Percentiles rank a stretch among this genome's conserved stretches.
These are phyloP conservation scores for Marchantia polymorpha DNA, from an alignment of 225 moss, liverwort and hornwort genomes.

Conservation along the genomic window DNA sequence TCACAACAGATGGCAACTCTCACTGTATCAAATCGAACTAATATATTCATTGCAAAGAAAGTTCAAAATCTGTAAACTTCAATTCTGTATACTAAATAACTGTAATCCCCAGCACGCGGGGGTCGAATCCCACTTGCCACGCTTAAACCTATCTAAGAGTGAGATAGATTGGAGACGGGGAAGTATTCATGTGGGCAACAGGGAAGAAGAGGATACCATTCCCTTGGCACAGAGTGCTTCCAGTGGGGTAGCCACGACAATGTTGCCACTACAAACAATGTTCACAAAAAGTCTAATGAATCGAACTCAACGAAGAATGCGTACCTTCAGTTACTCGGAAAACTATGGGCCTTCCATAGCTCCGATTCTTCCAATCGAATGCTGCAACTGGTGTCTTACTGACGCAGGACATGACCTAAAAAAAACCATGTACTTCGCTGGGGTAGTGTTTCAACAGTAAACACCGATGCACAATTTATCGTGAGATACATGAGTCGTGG, in stretches of 20 bases:
- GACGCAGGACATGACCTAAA: too few species aligned
- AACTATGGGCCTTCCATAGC: too few species aligned
- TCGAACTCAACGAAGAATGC: background rate
- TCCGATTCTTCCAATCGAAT: too few species aligned
- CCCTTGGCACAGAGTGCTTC: constrained; percentile 21
- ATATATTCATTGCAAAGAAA: background rate
- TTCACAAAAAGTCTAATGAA: too few species aligned
- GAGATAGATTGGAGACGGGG: constrained; percentile 12
- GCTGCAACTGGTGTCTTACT: too few species aligned
- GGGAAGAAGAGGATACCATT: constrained; percentile 38
- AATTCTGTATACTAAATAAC: background rate
- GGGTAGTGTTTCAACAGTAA: too few species aligned
- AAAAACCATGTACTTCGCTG: too few species aligned
- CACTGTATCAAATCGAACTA: background rate
- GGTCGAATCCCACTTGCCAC: constrained; percentile 28
- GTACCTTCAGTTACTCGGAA: too few species aligned
- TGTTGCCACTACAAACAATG: constrained; percentile 25
- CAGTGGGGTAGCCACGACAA: constrained; percentile 38
- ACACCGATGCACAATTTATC: too few species aligned
- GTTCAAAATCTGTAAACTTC: background rate
- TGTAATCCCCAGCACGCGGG: constrained; percentile 24
- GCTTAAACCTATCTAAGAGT: background rate
- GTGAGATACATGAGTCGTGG: too few species aligned
- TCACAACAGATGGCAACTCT: background rate
- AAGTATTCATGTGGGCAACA: constrained; percentile 24